Base-by-base conservation (phyloP, 177 flowering plant species). In the Vitis hybrid region DNA sequence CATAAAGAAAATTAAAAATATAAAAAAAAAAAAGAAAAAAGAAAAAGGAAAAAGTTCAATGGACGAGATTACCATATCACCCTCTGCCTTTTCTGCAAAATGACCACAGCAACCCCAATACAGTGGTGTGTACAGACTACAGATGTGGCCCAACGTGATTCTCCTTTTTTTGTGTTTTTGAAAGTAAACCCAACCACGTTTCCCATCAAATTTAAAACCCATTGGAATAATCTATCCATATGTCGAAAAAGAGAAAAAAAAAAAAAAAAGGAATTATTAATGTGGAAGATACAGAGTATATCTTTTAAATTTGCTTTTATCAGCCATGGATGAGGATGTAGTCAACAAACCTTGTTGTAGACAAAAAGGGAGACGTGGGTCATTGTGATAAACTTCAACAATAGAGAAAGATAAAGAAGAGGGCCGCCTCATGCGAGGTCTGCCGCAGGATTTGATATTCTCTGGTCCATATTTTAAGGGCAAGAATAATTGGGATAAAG, bases 321-420 rank as follows among this genome's bases (percentile, higher is more conserved):
- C 15, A 30, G 30, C 4, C 27, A 18, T 70, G 14, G 6, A 14
- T 54, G 65, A 62, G 9, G 6, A 14, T 49, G 65, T 68, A 70
- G 85, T 86, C 87, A 86, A 85, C 81, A 81, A 51, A 40, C 68
- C 76, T 72, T 76, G 72, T 75, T 77, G 75, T 71, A 74, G 85
- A 81, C 85, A 81, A 76, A 83, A 83, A 81, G 85, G 63, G 55
- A 67, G 69, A 69, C 15, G 85, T 81, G 84, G 85, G 87, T 62
- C 81, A 64, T 24, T 61, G 52, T 32, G 60, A 61, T 62, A 13
- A 52, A 35, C 30, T 27, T 21, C 40, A 19, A 68, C 8, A 40
- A 40, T 40, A 40, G 46, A 46, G 56, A 16, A n/a, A 30, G 60
- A 51, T 61, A 62, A 15, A 13, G 46, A 40, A 40, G 9, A 40